A percentile compares a stretch with the other conserved stretches of the same genome.
Conservation (phyloP, 805 yeast genomes). For the Kuraishia molischiana region DNA sequence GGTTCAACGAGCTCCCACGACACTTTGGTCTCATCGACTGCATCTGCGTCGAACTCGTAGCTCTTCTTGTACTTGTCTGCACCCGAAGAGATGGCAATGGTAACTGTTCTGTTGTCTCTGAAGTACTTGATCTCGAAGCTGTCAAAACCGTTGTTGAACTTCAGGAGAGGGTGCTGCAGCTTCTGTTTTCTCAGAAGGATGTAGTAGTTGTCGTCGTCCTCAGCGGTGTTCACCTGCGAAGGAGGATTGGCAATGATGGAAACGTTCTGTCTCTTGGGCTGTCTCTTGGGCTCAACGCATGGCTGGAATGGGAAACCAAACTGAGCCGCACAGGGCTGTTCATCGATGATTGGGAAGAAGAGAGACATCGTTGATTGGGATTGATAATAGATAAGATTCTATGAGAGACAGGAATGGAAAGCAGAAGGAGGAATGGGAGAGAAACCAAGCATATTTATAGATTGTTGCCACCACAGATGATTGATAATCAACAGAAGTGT, state of each 20-base stretch:
- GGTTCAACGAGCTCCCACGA: neutral
- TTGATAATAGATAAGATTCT: too few species aligned
- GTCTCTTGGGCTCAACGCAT: neutral
- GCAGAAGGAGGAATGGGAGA: too few species aligned
- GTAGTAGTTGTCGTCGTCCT: neutral
- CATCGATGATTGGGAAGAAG: neutral
- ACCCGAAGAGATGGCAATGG: constrained; percentile 2
- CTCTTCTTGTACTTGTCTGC: constrained; percentile 1
- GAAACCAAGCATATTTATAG: too few species aligned
- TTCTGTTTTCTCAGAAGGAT: neutral
- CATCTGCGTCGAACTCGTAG: constrained; percentile 2
- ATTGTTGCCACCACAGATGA: too few species aligned
- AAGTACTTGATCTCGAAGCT: constrained; percentile 5
- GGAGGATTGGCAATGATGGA: neutral
- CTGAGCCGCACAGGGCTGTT: neutral
- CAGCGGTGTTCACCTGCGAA: neutral
- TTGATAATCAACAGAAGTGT: neutral
- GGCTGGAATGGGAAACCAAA: too few species aligned
- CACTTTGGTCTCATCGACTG: constrained; percentile 1
- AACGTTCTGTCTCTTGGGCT: neutral
- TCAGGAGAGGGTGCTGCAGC: neutral
- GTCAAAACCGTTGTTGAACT: constrained; percentile 3
- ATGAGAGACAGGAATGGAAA: too few species aligned
- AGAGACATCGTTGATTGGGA: too few species aligned
- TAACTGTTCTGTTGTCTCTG: constrained; percentile 1